Conservation (phyloP, 345 rosid species). For the Luvunga scandens region DNA sequence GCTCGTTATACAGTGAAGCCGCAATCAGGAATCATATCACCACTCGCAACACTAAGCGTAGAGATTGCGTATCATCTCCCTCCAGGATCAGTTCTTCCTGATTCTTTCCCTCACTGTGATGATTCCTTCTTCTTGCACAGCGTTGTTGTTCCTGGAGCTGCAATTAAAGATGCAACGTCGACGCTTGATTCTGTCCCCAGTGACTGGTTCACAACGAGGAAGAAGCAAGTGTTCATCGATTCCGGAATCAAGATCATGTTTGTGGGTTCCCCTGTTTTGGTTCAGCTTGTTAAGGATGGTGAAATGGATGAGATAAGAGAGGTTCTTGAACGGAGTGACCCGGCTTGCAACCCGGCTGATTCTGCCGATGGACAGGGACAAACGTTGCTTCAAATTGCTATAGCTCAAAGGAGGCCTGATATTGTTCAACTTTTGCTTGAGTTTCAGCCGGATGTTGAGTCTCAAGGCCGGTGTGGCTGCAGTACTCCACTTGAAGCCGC, state of each 20-base stretch:
- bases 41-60: slow-evolving; percentile 36
- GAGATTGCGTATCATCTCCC: slow-evolving; percentile 47
- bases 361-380: slow-evolving; percentile 42
- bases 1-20: slow-evolving; percentile 45
- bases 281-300: slow-evolving; percentile 46
- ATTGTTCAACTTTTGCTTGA: slow-evolving; percentile 58
- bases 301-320: slow-evolving; percentile 60
- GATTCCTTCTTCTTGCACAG: slow-evolving; percentile 60
- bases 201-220: slow-evolving; percentile 62
- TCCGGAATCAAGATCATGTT: slow-evolving; percentile 59
- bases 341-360: slow-evolving; percentile 40
- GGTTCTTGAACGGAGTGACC: slow-evolving; percentile 51
- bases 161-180: slow-evolving; percentile 35
- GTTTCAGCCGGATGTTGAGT: slow-evolving; percentile 45
- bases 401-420: slow-evolving; percentile 45
- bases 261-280: slow-evolving; percentile 49
- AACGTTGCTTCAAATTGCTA: slow-evolving; percentile 55
- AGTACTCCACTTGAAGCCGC: slow-evolving; percentile 51
- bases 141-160: slow-evolving; percentile 62
- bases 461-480: slow-evolving; percentile 35
- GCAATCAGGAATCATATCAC: slow-evolving; percentile 56
- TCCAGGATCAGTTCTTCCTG: slow-evolving; percentile 32
- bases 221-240: slow-evolving; percentile 62
- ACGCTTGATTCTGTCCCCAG: slow-evolving; percentile 41
- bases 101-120: slow-evolving; percentile 36